Percentiles rank a stretch among this genome's conserved stretches.
Conservation (phyloP, 2,329 filamentous ascomycete species). For the Plenodomus tracheiphilus region DNA sequence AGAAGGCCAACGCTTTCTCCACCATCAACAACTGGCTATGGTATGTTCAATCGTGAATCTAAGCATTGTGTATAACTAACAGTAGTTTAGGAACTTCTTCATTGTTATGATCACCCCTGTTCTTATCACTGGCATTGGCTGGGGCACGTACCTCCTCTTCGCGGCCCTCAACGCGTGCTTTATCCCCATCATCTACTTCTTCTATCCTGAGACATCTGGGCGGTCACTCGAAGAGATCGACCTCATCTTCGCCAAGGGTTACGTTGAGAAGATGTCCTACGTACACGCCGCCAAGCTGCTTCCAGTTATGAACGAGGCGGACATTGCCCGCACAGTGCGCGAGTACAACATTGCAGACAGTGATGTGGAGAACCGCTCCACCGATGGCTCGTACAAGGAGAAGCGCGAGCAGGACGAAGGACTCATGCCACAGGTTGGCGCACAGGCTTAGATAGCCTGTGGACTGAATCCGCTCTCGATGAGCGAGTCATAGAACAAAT, state of each 20-base stretch:
- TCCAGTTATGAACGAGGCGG: constrained; percentile 37
- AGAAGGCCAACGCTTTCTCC: constrained; percentile 59
- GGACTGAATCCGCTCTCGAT: constrained; percentile 20
- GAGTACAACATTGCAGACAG: constrained; percentile 38
- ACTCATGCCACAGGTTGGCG: constrained; percentile 19
- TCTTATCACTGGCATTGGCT: constrained; percentile 41
- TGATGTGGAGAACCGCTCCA: constrained; percentile 39
- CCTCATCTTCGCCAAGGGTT: constrained; percentile 51
- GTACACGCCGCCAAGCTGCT: constrained; percentile 44
- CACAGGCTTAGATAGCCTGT: constrained; percentile 10
- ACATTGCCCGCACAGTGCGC: constrained; percentile 37
- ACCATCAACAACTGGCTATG: constrained; percentile 61
- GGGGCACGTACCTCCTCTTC: constrained; percentile 54
- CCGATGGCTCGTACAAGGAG: constrained; percentile 25
- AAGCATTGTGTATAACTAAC: too few relatives aligned
- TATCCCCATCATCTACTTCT: constrained; percentile 58
- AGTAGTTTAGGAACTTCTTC: constrained; percentile 53
- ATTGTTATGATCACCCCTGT: constrained; percentile 51
- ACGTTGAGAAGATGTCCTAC: constrained; percentile 41
- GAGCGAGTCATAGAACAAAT: background rate
- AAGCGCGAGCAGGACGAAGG: constrained; percentile 27
- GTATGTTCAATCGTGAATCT: too few relatives aligned
- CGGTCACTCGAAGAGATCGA: constrained; percentile 58
- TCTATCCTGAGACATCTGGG: constrained; percentile 60
- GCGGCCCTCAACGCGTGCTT: constrained; percentile 57